These are phyloP conservation scores for Ascochyta koolunga DNA, from an alignment of 2,329 filamentous ascomycete species.

Conservation along the genomic window DNA sequence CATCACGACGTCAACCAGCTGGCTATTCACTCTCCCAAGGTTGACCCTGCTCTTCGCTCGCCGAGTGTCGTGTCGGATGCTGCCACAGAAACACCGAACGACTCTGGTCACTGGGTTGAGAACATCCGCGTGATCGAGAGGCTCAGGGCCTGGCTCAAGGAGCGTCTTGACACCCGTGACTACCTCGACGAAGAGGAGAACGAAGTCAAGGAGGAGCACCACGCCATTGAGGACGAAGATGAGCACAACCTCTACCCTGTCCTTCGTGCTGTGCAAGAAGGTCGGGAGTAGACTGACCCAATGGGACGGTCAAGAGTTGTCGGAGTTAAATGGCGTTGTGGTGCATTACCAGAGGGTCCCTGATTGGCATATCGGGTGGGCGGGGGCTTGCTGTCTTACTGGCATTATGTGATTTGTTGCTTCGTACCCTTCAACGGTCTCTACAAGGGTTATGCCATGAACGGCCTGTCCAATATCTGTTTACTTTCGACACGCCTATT, in stretches of 20 bases:
- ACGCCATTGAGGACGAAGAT: slow-evolving; percentile 47
- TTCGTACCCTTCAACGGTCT: slow-evolving; percentile 6
- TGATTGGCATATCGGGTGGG: slow-evolving; percentile 14
- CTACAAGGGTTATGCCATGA: slow-evolving; percentile 11
- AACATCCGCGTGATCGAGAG: slow-evolving; percentile 69
- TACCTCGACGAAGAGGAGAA: slow-evolving; percentile 49
- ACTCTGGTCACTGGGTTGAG: slow-evolving; percentile 61
- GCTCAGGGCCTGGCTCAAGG: slow-evolving; percentile 63
- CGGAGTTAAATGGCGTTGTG: slow-evolving; percentile 29
- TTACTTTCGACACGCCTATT: slow-evolving; percentile 17
- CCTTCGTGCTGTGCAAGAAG: slow-evolving; percentile 49
- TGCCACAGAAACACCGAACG: slow-evolving; percentile 41
- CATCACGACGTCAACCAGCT: slow-evolving; percentile 49
- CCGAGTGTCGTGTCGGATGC: slow-evolving; percentile 47
- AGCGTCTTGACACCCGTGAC: slow-evolving; percentile 60
- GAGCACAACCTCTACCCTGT: slow-evolving; percentile 50
- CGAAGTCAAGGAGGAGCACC: slow-evolving; percentile 32
- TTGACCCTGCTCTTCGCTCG: slow-evolving; percentile 48
- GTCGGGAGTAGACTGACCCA: slow-evolving; percentile 35
- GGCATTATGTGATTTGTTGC: slow-evolving; percentile 9
- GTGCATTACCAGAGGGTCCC: slow-evolving; percentile 13
- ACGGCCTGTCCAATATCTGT: slow-evolving; percentile 7
- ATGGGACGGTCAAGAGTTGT: slow-evolving; percentile 8
- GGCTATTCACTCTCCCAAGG: slow-evolving; percentile 48
- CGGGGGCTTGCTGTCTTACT: slow-evolving; percentile 16